Evolutionary conservation across 352 stramenopile species (phyloP), one percentile per base, ranked within the genome.

Genomic region (Phytophthora vignae): DNA sequence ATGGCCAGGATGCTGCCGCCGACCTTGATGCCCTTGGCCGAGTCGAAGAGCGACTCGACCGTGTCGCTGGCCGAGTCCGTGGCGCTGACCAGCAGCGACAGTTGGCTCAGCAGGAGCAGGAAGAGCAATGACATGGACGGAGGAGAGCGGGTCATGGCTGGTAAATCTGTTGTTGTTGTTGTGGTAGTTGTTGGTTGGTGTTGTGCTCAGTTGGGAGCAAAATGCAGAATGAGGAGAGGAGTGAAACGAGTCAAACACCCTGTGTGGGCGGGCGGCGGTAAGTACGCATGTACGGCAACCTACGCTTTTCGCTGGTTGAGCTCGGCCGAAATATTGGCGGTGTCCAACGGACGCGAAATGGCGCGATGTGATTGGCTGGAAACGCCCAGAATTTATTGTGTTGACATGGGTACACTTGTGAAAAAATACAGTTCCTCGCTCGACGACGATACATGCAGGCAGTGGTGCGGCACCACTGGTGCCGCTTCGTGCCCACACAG

Each of bases 31-130:
- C 79, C 79, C 7, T 76, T 56, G 22, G 76, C 54, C 6, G 77
- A 84, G 67, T 82, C 67, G 67, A 84, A 84, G 36, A 84, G 70
- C 12, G 77, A 84, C 65, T 80, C 62, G 71, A 84, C 71, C 0
- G 74, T 80, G 53, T 81, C 64, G 50, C 71, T 80, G 57, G 77
- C 74, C 21, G 67, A 68, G 38, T 81, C 70, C 5, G 53, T 25
- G 33, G 63, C 66, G 17, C 22, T 46, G n/a, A 72, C 64, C 1
- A 69, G 42, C 14, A 67, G 33, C 9, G 64, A 54, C 6, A 70
- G 27, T 19, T 79, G 50, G 25, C 67, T 70, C 40, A 81, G 4
- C 21, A 81, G 44, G 25, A 76, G 25, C 15, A 79, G 27, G 50
- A 81, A 67, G 8, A 78, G 44, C n/a, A 69, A 44, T 19, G 74